Evolutionary conservation across 768 basidiomycete species (phyloP).

Genomic region (Pulveroboletus sp.): DNA sequence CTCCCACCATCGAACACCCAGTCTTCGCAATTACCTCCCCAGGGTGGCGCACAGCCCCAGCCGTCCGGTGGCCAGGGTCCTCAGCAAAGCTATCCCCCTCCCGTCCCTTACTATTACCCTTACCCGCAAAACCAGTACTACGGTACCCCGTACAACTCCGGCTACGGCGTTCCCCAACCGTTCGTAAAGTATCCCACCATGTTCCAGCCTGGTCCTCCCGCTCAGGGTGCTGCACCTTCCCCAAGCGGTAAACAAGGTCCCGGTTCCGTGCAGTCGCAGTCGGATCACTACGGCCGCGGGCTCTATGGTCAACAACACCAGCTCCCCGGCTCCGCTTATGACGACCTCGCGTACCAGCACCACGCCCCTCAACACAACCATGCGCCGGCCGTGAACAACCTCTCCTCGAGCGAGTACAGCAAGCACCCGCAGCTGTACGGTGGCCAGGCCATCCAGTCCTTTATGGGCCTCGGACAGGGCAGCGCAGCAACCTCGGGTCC

Average conservation of each 20-base stretch:
- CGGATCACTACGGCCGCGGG: constrained; percentile 59
- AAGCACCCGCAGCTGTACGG: constrained; percentile 45
- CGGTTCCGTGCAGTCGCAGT: constrained; percentile 46
- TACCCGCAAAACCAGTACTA: constrained; percentile 78
- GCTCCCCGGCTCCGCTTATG: constrained; percentile 46
- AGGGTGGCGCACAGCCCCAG: constrained; percentile 49
- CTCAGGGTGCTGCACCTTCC: constrained; percentile 60
- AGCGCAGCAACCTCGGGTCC: constrained; percentile 43
- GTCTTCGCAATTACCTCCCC: constrained; percentile 50
- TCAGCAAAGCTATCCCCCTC: constrained; percentile 64
- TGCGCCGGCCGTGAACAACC: constrained; percentile 38
- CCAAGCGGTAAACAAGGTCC: constrained; percentile 66
- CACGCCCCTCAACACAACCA: constrained; percentile 57
- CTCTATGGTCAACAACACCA: constrained; percentile 59
- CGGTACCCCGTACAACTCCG: constrained; percentile 62
- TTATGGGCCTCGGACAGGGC: constrained; percentile 59
- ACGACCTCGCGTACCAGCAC: constrained; percentile 52
- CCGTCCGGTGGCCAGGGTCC: constrained; percentile 59
- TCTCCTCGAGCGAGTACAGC: constrained; percentile 41
- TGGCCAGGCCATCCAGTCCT: constrained; percentile 62
- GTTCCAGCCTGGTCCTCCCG: constrained; percentile 69
- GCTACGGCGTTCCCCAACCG: constrained; percentile 55
- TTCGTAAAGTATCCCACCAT: constrained; percentile 77
- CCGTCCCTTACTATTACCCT: constrained; percentile 56
- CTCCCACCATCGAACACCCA: constrained; percentile 54